These are phyloP conservation scores for Pestalotiopsis sp. DNA, from an alignment of 2,329 filamentous ascomycete genomes.

Conservation along the genomic window DNA sequence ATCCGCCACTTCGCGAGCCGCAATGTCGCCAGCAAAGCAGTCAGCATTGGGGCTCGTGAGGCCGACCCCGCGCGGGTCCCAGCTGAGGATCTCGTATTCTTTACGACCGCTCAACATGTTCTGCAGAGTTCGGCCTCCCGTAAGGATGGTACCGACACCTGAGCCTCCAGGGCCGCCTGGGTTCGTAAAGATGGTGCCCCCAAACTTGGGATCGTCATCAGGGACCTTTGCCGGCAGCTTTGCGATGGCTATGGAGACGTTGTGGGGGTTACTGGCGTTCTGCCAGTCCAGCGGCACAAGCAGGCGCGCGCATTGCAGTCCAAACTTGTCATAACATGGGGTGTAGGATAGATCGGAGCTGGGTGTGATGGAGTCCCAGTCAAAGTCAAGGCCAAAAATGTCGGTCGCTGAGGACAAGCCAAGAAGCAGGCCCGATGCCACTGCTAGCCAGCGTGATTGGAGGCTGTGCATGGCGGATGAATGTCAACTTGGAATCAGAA, in stretches of 20 bases:
- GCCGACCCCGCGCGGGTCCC: conserved; percentile 47
- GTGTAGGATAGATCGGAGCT: conserved; percentile 39
- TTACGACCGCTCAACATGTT: conserved; percentile 13
- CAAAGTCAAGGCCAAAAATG: conserved; percentile 33
- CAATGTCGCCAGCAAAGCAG: conserved; percentile 36
- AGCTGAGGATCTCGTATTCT: conserved; percentile 44
- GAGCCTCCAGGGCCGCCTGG: conserved; percentile 48
- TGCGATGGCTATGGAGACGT: conserved; percentile 42
- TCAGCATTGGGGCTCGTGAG: conserved; percentile 39
- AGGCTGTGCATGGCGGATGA: background rate
- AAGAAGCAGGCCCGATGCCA: background rate
- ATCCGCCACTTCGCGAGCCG: conserved; percentile 28
- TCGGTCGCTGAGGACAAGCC: background rate
- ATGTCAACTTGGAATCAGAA: no score
- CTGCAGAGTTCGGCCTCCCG: conserved; percentile 32
- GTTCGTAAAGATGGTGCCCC: conserved; percentile 46
- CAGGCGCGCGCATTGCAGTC: conserved; percentile 44
- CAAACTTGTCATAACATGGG: conserved; percentile 37
- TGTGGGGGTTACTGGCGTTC: conserved; percentile 25
- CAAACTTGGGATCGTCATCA: conserved; percentile 39
- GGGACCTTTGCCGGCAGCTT: conserved; percentile 42
- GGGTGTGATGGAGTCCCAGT: conserved; percentile 40
- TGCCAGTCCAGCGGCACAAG: conserved; percentile 47
- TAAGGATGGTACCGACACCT: conserved; percentile 35
- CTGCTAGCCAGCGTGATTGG: background rate